phyloP scores from a whole-genome alignment of 2,329 filamentous ascomycete species.

The Aspergillus unguis region DNA sequence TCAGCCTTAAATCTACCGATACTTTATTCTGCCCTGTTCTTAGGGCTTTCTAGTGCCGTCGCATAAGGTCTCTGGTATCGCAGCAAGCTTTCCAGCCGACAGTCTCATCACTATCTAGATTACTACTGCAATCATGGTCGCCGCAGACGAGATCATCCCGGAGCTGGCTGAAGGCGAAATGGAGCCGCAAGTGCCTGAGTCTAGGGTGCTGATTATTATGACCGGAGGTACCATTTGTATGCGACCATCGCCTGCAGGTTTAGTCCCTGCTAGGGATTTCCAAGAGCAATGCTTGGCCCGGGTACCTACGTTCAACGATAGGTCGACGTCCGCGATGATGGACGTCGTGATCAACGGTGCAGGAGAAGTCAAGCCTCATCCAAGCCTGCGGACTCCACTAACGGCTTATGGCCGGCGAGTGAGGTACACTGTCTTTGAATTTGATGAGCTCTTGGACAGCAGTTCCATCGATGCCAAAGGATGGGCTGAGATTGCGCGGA shows the following conservation, averaged over 20 bases:
- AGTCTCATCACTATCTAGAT: background rate
- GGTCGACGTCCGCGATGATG: conserved; percentile 55
- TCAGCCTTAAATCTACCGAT: conserved; percentile 4
- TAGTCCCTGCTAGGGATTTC: conserved; percentile 77
- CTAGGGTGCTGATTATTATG: conserved; percentile 82
- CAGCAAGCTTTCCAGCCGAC: background rate
- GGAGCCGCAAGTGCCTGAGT: conserved; percentile 57
- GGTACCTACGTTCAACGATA: conserved; percentile 81
- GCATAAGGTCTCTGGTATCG: background rate
- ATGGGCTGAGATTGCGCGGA: conserved; percentile 78
- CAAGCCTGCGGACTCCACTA: conserved; percentile 72
- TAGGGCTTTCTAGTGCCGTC: background rate
- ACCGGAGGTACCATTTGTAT: conserved; percentile 84
- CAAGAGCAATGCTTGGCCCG: conserved; percentile 78
- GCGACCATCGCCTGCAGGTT: conserved; percentile 74
- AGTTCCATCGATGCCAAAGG: conserved; percentile 83
- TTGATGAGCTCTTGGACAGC: conserved; percentile 79
- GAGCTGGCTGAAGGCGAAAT: conserved; percentile 20
- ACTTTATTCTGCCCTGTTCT: conserved; percentile 1
- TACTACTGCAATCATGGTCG: conserved; percentile 19
- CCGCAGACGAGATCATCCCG: conserved; percentile 20
- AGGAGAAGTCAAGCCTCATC: conserved; percentile 52
- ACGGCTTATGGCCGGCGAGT: conserved; percentile 78
- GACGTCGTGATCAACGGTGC: conserved; percentile 54
- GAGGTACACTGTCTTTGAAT: conserved; percentile 80